Evolutionary conservation across 176 grass and related monocot species (phyloP), one percentile per base, ranked within the genome.

Genomic region (Aechmea fasciata): DNA sequence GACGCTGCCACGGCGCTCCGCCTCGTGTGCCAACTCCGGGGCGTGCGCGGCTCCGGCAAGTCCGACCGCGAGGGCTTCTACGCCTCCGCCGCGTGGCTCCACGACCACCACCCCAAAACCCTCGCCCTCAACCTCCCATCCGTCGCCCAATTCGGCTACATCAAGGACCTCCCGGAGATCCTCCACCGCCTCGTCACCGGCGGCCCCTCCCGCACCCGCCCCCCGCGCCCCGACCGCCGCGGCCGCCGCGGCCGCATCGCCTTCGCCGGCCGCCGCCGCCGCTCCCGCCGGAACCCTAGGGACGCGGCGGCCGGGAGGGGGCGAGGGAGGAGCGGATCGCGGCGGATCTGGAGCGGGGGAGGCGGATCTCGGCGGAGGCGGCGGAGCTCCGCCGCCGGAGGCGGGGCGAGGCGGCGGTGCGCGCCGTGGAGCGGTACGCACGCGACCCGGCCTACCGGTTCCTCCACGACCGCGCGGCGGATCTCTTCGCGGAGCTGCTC

Each of bases 141-240:
- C 6, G 57, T 92, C 23, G 71, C 84, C 12, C 62, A 71, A 1
- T 90, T 97, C 52, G 89, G 93, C 0, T 97, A 97, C 67, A 71
- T 97, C 69, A 97, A 97, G 89, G 94, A 97, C 79, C 74, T 97
- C 65, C 89, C 89, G 17, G 89, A 97, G 94, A 69, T 97, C 15
- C 86, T 97, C 61, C 82, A 92, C 77, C 84, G 89, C 20, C 65
- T 97, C 65, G 57, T 87, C 14, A 74, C 85, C 54, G 85, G 85
- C 13, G 83, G 64, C 1, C 55, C 11, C 47, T 81, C 85, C 23
- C 55, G 85, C 33, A 85, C 74, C 0, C 63, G 75, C 61, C 73
- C 87, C 14, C 78, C 50, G 13, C 55, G 52, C 50, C 7, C 63
- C 17, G 29, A 33, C 29, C 49, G 78, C 0, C 72, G 79, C 78